Percentiles rank a stretch among this genome's conserved stretches.
Conservation (phyloP, 805 yeast species). For the Blastobotrys attinorum region DNA sequence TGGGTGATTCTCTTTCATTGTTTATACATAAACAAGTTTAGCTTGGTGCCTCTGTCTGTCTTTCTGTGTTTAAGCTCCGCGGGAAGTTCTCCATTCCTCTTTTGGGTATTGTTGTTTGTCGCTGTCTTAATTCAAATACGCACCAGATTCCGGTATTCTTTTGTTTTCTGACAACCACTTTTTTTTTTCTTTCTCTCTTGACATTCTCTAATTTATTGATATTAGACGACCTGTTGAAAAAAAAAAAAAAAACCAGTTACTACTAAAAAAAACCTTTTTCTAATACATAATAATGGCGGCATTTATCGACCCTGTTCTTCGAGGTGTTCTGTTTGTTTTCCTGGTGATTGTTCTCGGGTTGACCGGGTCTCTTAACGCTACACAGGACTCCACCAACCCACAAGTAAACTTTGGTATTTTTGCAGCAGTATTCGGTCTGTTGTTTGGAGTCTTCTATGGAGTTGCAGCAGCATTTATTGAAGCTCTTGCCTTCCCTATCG, state of each 20-base stretch:
- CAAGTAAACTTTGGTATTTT: slow-evolving; percentile 87
- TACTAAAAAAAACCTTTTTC: not conserved
- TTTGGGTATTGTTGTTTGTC: too few species aligned
- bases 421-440: slow-evolving; percentile 77
- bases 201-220: not conserved
- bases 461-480: slow-evolving; percentile 66
- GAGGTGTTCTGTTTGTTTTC: slow-evolving; percentile 67
- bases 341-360: slow-evolving; percentile 77
- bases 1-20: too few species aligned
- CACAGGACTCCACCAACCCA: slow-evolving; percentile 43
- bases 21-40: too few species aligned
- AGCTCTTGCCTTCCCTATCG: slow-evolving; percentile 79
- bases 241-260: too few species aligned
- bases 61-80: too few species aligned
- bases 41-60: too few species aligned
- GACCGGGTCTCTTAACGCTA: slow-evolving; percentile 72
- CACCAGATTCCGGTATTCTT: too few species aligned
- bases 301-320: slow-evolving; percentile 60
- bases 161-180: too few species aligned
- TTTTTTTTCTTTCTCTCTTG: not conserved
- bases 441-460: slow-evolving; percentile 76
- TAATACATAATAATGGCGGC: slow-evolving; percentile 15
- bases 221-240: not conserved
- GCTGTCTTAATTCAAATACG: too few species aligned
- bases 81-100: too few species aligned